Conservation (phyloP, 2,329 filamentous ascomycete genomes). For the Talaromyces atroroseus region DNA sequence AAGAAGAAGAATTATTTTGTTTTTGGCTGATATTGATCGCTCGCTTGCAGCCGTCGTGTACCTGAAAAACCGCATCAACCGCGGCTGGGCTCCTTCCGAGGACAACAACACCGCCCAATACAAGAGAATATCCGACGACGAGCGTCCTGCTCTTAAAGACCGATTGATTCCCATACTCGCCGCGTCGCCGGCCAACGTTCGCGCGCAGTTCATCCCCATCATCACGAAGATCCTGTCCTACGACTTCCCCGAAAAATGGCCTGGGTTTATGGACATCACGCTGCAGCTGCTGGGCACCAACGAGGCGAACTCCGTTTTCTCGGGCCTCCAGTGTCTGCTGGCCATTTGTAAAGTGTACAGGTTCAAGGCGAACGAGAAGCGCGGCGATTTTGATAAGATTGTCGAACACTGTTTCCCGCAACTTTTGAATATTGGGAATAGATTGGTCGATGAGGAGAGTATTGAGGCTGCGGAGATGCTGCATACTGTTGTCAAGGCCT, state of each 20-base stretch:
- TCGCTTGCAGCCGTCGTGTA: conserved; percentile 73
- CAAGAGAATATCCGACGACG: conserved; percentile 75
- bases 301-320: conserved; percentile 80
- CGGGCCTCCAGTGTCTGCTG: conserved; percentile 86
- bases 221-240: conserved; percentile 93
- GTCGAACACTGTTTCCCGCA: conserved; percentile 87
- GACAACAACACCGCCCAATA: conserved; percentile 59
- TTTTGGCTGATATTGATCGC: not conserved
- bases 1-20: too few species aligned
- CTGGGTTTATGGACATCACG: conserved; percentile 87
- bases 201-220: conserved; percentile 87
- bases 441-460: conserved; percentile 83
- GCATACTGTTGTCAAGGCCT: conserved; percentile 88
- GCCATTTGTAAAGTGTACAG: conserved; percentile 93
- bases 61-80: conserved; percentile 93
- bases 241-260: conserved; percentile 94
- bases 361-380: conserved; percentile 79
- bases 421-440: conserved; percentile 78
- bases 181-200: conserved; percentile 70
- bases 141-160: conserved; percentile 81
- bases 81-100: conserved; percentile 78
- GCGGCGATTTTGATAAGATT: conserved; percentile 88
- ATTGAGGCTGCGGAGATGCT: conserved; percentile 96
- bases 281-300: conserved; percentile 82
- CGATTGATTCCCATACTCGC: conserved; percentile 86